These are phyloP conservation scores for Dillenia turbinata DNA, from an alignment of 164 flowering plant species.

Conservation along the genomic window DNA sequence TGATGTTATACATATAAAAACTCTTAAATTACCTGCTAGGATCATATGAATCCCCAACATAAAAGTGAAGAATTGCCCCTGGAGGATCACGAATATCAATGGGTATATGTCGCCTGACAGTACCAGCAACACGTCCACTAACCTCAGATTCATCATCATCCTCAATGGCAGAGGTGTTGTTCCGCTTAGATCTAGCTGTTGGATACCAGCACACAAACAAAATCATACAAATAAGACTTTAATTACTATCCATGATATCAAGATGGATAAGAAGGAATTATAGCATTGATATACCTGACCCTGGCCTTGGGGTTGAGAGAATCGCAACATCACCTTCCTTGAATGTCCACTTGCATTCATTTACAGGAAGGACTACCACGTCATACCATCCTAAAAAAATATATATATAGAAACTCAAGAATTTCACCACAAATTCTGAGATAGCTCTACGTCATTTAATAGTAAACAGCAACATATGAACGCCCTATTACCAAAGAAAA, in stretches of 20 bases:
- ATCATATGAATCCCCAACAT: constrained; percentile 84
- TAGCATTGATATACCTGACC: constrained; percentile 51
- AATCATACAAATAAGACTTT: constrained; percentile 1
- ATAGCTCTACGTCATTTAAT: too few relatives aligned
- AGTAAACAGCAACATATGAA: too few relatives aligned
- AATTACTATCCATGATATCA: background rate
- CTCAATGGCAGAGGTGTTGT: constrained; percentile 28
- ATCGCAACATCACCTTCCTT: constrained; percentile 98
- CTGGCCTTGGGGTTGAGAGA: constrained; percentile 81
- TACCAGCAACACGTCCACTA: constrained; percentile 79
- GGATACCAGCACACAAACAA: background rate
- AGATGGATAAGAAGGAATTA: background rate
- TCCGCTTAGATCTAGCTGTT: constrained; percentile 62
- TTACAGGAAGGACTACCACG: constrained; percentile 62
- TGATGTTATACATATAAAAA: background rate
- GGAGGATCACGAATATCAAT: constrained; percentile 80
- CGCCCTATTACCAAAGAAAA: too few relatives aligned
- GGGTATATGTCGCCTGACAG: constrained; percentile 77
- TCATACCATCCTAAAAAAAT: constrained; percentile 81
- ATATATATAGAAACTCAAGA: too few relatives aligned
- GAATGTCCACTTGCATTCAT: constrained; percentile 79
- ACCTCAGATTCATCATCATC: constrained; percentile 57
- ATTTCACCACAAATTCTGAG: too few relatives aligned
- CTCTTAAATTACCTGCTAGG: constrained; percentile 43
- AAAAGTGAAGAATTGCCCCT: constrained; percentile 92